These are phyloP conservation scores for Venturia oleaginea DNA, from an alignment of 2,329 filamentous ascomycete species.

Conservation along the genomic window DNA sequence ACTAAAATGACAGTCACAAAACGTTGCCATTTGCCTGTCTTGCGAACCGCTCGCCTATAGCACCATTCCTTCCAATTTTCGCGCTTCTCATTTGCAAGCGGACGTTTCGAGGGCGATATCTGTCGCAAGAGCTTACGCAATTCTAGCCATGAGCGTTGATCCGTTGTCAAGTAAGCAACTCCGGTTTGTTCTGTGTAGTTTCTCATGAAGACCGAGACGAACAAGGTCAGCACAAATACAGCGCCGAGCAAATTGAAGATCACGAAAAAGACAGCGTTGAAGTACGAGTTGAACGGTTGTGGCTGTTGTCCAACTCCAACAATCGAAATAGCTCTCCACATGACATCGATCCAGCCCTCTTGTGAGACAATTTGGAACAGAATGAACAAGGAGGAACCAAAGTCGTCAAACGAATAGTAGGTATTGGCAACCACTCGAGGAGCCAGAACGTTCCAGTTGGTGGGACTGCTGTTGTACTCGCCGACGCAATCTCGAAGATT, in stretches of 20 bases:
- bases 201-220: constrained; percentile 99
- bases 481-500: constrained; percentile 69
- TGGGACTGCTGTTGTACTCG: constrained; percentile 71
- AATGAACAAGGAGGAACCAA: constrained; percentile 86
- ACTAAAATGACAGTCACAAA: constrained; percentile 71
- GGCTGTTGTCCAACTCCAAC: constrained; percentile 70
- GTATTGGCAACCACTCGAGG: constrained; percentile 74
- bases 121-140: constrained; percentile 84
- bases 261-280: constrained; percentile 90
- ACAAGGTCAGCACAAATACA: constrained; percentile 92
- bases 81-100: constrained; percentile 64
- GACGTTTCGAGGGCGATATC: constrained; percentile 88
- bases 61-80: constrained; percentile 84
- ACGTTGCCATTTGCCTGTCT: constrained; percentile 85
- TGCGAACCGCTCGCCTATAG: constrained; percentile 87
- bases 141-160: constrained; percentile 95
- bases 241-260: constrained; percentile 93
- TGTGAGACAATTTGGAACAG: constrained; percentile 98
- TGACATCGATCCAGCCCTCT: constrained; percentile 95
- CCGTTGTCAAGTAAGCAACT: constrained; percentile 88
- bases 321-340: constrained; percentile 74
- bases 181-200: constrained; percentile 99
- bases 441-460: constrained; percentile 74
- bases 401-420: constrained; percentile 89
- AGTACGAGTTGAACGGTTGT: constrained; percentile 56